Evolutionary conservation across 257 asterid species (phyloP), one percentile per base, ranked within the genome.

Genomic region (Linderniella brevidens): DNA sequence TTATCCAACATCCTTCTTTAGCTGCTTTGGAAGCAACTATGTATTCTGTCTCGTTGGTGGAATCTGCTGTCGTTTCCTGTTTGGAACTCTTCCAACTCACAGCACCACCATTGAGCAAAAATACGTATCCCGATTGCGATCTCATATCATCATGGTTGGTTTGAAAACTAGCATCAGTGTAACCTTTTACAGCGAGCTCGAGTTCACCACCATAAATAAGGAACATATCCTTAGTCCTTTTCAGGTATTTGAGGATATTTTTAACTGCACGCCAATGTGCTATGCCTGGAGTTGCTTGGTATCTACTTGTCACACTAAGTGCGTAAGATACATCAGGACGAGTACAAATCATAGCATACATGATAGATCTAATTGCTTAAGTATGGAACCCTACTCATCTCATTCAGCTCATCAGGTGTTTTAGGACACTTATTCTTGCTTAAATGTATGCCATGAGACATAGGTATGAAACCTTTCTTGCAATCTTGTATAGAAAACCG

Each of bases 191-290:
- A 9, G 5, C 35, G 14, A 48, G 13, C 9, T 48, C 40, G 6
- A 3, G 13, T 41, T n/a, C 39, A 19, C 8, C 38, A 3, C 39
- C 53, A 20, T 48, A 48, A 8, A 25, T 15, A 4, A 48, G 15
- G 53, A 48, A 19, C 38, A 20, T 19, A 20, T 49, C 54, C 41
- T 8, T 32, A 49, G 42, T 49, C 42, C 42, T 49, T 49, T 19
- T 49, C 19, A 49, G 15, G 7, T 49, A 49, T 19, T 49, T 49
- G 18, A 49, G 42, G 11, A 49, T 13, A 6, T n/a, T 49, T 41
- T 49, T 49, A 19, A 35, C 54, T 0, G 42, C 42, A 12, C n/a
- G n/a, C 42, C 54, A 49, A 15, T 49, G 42, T 29, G 4, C 42
- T 14, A 3, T 6, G 4, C 41, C 20, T 7, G 20, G 19, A 35